These are phyloP conservation scores for Lycium barbarum DNA, from an alignment of 257 asterid species.

Conservation along the genomic window DNA sequence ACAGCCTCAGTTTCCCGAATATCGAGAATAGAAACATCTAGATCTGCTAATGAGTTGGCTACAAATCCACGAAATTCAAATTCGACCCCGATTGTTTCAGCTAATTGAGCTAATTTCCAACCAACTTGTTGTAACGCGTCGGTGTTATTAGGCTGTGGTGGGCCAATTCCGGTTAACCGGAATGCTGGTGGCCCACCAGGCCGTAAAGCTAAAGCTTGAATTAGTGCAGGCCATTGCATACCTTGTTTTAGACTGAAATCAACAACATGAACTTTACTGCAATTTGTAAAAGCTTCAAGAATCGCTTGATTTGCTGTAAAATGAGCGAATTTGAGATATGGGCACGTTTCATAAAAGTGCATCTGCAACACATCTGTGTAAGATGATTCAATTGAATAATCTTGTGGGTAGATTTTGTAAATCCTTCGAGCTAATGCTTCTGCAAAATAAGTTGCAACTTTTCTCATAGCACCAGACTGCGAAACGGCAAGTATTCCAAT, in stretches of 20 bases:
- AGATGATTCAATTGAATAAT: conserved; percentile 52
- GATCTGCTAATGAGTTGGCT: conserved; percentile 73
- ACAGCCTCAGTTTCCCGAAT: conserved; percentile 59
- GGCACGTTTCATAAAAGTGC: conserved; percentile 86
- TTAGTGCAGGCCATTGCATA: conserved; percentile 87
- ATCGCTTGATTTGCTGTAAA: conserved; percentile 88
- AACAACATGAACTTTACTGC: conserved; percentile 63
- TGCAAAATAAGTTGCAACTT: conserved; percentile 79
- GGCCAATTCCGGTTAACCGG: conserved; percentile 73
- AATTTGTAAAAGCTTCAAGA: conserved; percentile 70
- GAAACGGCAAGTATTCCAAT: conserved; percentile 70
- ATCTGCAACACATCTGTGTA: conserved; percentile 66
- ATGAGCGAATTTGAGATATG: conserved; percentile 79
- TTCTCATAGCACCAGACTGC: conserved; percentile 81
- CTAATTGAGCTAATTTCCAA: conserved; percentile 77
- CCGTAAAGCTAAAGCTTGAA: conserved; percentile 75
- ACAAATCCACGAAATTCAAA: conserved; percentile 81
- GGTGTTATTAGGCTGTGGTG: conserved; percentile 79
- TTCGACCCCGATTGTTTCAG: conserved; percentile 68
- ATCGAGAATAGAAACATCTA: conserved; percentile 61
- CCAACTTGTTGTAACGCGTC: conserved; percentile 83
- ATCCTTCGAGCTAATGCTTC: conserved; percentile 72
- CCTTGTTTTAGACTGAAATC: conserved; percentile 82
- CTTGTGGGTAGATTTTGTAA: conserved; percentile 67
- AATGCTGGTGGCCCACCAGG: conserved; percentile 82